Evolutionary conservation across 2,329 filamentous ascomycete genomes (phyloP).

Genomic region (Penicillium sp.): DNA sequence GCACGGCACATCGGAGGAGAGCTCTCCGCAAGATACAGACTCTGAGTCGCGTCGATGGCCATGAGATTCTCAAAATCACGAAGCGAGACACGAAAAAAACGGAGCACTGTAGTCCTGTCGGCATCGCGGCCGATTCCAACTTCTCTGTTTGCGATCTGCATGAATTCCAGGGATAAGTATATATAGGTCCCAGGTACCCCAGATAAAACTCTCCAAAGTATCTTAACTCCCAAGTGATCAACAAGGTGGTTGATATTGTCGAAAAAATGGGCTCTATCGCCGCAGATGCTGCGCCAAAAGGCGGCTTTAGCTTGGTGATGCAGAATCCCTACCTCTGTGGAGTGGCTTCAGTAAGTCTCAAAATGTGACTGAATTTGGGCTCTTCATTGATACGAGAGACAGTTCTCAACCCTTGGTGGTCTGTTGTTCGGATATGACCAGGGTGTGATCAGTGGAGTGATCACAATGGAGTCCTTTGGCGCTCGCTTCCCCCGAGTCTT

Average conservation of each 20-base stretch:
- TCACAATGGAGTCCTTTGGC: slow-evolving; percentile 56
- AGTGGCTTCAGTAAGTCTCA: slow-evolving; percentile 48
- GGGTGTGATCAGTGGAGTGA: slow-evolving; percentile 56
- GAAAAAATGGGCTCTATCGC: slow-evolving; percentile 27
- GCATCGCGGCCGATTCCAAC: background rate
- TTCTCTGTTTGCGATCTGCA: background rate
- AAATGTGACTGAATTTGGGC: background rate
- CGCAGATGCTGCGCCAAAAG: slow-evolving; percentile 24
- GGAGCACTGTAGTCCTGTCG: slow-evolving; percentile 32
- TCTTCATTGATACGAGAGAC: background rate
- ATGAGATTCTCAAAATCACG: background rate
- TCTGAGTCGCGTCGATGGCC: background rate
- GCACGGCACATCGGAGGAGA: slow-evolving; percentile 1
- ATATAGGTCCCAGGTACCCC: slow-evolving; percentile 14
- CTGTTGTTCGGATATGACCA: slow-evolving; percentile 60
- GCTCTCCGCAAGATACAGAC: background rate
- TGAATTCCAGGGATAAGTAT: background rate
- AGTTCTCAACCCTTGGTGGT: slow-evolving; percentile 52
- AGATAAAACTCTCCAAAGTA: too few relatives aligned
- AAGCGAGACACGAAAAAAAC: slow-evolving; percentile 1
- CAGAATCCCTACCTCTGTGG: slow-evolving; percentile 55
- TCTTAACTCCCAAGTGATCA: too few relatives aligned
- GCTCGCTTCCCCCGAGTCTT: slow-evolving; percentile 50
- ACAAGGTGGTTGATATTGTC: background rate
- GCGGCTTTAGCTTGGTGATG: slow-evolving; percentile 37